These are phyloP conservation scores for Chalaropsis ovoidea DNA, from an alignment of 2,329 filamentous ascomycete species.

Conservation along the genomic window DNA sequence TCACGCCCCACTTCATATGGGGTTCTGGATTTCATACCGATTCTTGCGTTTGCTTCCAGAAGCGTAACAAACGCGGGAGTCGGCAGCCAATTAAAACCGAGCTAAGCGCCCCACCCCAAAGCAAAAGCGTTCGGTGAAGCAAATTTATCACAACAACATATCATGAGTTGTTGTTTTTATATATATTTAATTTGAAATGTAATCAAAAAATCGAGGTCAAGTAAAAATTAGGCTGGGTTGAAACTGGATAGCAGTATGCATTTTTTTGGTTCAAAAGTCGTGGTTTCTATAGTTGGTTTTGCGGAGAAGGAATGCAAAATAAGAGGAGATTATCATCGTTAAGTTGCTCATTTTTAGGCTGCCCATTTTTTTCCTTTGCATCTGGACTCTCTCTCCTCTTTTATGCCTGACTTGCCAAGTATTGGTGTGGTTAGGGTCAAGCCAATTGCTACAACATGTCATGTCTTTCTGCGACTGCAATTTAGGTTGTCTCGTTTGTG, in stretches of 20 bases:
- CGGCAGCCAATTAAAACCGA: conserved; percentile 14
- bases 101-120: conserved; percentile 9
- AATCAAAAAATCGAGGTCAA: neutral
- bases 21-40: conserved; percentile 18
- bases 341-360: neutral
- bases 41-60: conserved; percentile 21
- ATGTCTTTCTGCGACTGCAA: conserved; percentile 4
- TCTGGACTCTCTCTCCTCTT: neutral
- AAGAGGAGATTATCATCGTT: too few relatives aligned
- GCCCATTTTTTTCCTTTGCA: neutral
- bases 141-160: neutral
- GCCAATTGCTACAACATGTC: neutral
- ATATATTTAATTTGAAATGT: neutral
- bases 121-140: neutral
- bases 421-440: neutral
- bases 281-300: neutral
- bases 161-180: neutral
- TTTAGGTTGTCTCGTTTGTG: conserved; percentile 19
- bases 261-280: neutral
- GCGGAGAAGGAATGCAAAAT: neutral
- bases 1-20: conserved; percentile 20
- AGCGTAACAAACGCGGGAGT: conserved; percentile 23
- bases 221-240: neutral
- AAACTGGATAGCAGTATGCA: neutral
- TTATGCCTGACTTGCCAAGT: conserved; percentile 1